phyloP scores from a whole-genome alignment of 139 green algal genomes.

The Yamagishiella unicocca region DNA sequence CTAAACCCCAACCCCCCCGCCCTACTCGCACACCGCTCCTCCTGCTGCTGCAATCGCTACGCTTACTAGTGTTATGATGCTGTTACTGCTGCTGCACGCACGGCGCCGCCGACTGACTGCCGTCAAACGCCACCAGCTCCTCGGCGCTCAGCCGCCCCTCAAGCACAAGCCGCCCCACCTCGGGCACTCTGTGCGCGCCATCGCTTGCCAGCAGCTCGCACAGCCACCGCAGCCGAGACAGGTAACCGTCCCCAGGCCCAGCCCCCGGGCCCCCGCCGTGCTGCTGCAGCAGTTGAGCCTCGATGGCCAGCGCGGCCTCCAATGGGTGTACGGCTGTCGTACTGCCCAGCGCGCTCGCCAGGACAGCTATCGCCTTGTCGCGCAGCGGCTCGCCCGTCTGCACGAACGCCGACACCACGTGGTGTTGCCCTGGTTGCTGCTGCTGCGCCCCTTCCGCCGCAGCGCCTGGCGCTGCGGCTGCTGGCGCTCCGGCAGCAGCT shows the following conservation, averaged over 20 bases:
- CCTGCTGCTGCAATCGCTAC: too few relatives aligned
- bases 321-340: not conserved
- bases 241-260: conserved; percentile 10
- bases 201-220: conserved; percentile 5
- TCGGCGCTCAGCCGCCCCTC: not conserved
- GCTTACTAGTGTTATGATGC: too few relatives aligned
- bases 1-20: too few relatives aligned
- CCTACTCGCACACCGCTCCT: too few relatives aligned
- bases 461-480: not conserved
- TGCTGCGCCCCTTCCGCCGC: not conserved
- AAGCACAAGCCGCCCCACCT: conserved; percentile 16
- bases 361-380: not conserved
- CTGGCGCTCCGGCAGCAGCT: not conserved
- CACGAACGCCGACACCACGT: not conserved
- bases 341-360: not conserved
- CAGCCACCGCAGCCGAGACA: conserved; percentile 20
- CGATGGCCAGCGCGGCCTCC: conserved; percentile 13
- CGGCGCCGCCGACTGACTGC: too few relatives aligned
- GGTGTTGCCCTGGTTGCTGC: not conserved
- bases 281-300: not conserved
- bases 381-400: conserved; percentile 1
- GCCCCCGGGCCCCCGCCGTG: not conserved
- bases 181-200: not conserved
- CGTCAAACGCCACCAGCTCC: conserved; percentile 29
- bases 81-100: too few relatives aligned